phyloP scores from a whole-genome alignment of 177 flowering plant genomes.

The Vitis hybrid region DNA sequence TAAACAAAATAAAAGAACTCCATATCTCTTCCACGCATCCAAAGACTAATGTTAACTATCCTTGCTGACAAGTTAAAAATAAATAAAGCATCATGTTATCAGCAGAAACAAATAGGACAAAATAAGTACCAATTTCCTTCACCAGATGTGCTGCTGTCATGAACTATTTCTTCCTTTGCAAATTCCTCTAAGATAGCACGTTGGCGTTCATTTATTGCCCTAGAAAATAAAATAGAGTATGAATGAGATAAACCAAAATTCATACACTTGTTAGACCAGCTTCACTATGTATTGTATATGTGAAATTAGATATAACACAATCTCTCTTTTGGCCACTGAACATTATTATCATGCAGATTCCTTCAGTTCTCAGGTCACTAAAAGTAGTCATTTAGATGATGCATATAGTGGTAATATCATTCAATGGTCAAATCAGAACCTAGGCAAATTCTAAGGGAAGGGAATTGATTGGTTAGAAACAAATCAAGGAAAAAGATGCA shows the following conservation, averaged over 20 bases:
- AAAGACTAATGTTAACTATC: neutral
- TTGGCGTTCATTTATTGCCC: constrained; percentile 56
- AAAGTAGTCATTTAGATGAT: too few species aligned
- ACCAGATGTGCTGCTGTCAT: constrained; percentile 24
- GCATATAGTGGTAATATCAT: too few species aligned
- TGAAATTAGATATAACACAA: neutral
- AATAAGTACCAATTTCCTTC: constrained; percentile 48
- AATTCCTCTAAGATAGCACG: constrained; percentile 67
- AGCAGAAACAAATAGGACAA: neutral
- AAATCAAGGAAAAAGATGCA: too few species aligned
- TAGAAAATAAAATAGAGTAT: constrained; percentile 15
- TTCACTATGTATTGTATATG: neutral
- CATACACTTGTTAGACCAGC: neutral
- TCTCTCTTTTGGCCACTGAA: too few species aligned
- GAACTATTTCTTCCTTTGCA: constrained; percentile 49
- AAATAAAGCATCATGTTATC: neutral
- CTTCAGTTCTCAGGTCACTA: too few species aligned
- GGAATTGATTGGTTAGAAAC: too few species aligned
- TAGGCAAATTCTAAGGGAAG: too few species aligned
- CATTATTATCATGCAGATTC: too few species aligned
- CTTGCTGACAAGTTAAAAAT: constrained; percentile 5
- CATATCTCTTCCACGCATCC: neutral
- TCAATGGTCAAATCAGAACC: too few species aligned
- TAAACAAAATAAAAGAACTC: too few species aligned
- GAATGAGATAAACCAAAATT: neutral